A percentile compares a stretch with the other conserved stretches of the same genome.
These are phyloP conservation scores for Mentha longifolia DNA, from an alignment of 257 asterid genomes.

Conservation along the genomic window DNA sequence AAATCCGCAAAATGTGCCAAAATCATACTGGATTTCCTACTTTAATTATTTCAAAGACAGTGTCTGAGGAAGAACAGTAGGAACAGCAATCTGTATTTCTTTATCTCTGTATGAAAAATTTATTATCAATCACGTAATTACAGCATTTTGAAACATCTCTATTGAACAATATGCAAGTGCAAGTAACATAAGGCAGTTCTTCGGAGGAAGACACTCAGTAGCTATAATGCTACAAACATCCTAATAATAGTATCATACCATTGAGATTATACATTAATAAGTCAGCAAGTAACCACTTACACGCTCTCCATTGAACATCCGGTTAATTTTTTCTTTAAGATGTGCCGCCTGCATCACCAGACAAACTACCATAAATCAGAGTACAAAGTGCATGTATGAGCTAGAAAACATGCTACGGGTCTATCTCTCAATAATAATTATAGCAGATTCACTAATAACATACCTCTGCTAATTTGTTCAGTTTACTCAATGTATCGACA, in stretches of 20 bases:
- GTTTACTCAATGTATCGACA: constrained; percentile 72
- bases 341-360: constrained; percentile 68
- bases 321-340: constrained; percentile 77
- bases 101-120: neutral
- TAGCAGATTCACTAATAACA: constrained; percentile 20
- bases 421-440: constrained; percentile 10
- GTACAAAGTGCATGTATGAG: neutral
- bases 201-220: constrained; percentile 11
- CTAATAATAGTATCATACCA: constrained; percentile 15
- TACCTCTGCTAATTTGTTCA: constrained; percentile 81
- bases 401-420: constrained; percentile 1
- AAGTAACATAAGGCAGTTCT: constrained; percentile 9
- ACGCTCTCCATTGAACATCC: constrained; percentile 91
- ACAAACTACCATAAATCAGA: constrained; percentile 33
- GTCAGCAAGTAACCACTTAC: constrained; percentile 52
- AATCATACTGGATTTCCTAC: constrained; percentile 2
- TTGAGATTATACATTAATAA: constrained; percentile 2
- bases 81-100: neutral
- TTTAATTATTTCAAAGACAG: constrained; percentile 11
- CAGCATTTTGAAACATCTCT: neutral
- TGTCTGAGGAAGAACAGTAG: constrained; percentile 8
- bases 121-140: neutral
- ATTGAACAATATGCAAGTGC: constrained; percentile 23
- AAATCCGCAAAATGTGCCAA: neutral
- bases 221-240: constrained; percentile 14